Percentiles rank a stretch among this genome's conserved stretches.
Evolutionary conservation across 129 eudicot genomes (phyloP).

Genomic region (Flaveria robusta): DNA sequence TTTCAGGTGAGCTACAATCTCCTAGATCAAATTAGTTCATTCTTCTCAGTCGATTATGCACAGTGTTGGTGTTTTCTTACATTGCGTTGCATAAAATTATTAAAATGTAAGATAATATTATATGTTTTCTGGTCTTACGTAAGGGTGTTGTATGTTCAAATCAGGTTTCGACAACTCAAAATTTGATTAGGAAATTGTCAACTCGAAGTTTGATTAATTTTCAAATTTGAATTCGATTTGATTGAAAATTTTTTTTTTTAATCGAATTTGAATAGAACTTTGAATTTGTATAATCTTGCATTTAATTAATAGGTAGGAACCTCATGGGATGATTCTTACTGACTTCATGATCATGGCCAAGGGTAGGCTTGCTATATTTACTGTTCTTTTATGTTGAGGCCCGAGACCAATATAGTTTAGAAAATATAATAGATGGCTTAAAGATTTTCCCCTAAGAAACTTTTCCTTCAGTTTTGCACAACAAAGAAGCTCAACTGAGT

Average conservation of each 20-base stretch:
- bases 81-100: too few species aligned
- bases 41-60: background rate
- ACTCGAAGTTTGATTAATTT: too few species aligned
- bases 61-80: too few species aligned
- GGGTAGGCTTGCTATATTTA: background rate
- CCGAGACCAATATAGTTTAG: background rate
- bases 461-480: background rate
- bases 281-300: too few species aligned
- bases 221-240: too few species aligned
- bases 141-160: too few species aligned
- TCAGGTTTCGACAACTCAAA: too few species aligned
- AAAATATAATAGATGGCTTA: background rate
- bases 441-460: background rate
- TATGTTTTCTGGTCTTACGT: too few species aligned
- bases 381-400: background rate
- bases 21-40: background rate
- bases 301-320: background rate
- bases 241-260: too few species aligned
- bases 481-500: background rate
- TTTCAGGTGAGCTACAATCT: slow-evolving; percentile 32
- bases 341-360: background rate
- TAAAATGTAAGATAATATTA: too few species aligned
- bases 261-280: too few species aligned
- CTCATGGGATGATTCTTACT: background rate
- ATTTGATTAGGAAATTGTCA: too few species aligned